Percentiles rank a stretch among this genome's conserved stretches.
Conservation (phyloP, 192 early-diverging fungal genomes). For the Coemansia sp. region DNA sequence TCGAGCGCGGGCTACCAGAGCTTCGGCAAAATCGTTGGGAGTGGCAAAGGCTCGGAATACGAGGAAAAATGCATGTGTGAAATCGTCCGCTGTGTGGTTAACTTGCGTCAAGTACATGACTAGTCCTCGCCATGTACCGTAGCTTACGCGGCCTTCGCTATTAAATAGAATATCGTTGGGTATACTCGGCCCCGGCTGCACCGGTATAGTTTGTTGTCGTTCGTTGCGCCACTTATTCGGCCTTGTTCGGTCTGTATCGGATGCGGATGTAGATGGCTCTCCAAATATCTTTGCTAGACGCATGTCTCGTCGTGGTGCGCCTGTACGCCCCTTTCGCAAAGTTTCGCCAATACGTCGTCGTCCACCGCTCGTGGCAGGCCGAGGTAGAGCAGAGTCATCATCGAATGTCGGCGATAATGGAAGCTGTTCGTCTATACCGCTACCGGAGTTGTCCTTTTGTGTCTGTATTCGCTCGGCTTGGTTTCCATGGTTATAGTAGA, state of each 20-base stretch:
- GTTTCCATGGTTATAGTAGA: conserved; percentile 50
- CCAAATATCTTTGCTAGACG: conserved; percentile 38
- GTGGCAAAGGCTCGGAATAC: conserved; percentile 85
- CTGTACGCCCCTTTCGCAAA: conserved; percentile 15
- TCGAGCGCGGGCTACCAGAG: conserved; percentile 69
- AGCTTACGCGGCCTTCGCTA: conserved; percentile 52
- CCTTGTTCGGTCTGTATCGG: not conserved
- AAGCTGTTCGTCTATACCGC: not conserved
- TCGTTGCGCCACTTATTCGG: not conserved
- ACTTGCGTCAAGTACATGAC: conserved; percentile 58
- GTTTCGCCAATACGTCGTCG: conserved; percentile 24
- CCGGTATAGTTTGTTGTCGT: not conserved
- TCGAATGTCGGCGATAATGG: not conserved
- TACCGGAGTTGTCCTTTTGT: not conserved
- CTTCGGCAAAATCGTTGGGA: conserved; percentile 64
- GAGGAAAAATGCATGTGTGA: conserved; percentile 74
- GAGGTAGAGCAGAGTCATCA: not conserved
- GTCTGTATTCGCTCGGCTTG: conserved; percentile 20
- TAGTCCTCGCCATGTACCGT: conserved; percentile 51
- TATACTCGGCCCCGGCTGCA: not conserved
- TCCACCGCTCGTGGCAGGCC: not conserved
- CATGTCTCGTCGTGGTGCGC: conserved; percentile 22
- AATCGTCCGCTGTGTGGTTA: conserved; percentile 48
- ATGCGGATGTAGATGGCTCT: conserved; percentile 11
- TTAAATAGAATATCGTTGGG: conserved; percentile 34